Base-by-base conservation (phyloP, 148 eudicot species). In the Chenopodium quinoa region DNA sequence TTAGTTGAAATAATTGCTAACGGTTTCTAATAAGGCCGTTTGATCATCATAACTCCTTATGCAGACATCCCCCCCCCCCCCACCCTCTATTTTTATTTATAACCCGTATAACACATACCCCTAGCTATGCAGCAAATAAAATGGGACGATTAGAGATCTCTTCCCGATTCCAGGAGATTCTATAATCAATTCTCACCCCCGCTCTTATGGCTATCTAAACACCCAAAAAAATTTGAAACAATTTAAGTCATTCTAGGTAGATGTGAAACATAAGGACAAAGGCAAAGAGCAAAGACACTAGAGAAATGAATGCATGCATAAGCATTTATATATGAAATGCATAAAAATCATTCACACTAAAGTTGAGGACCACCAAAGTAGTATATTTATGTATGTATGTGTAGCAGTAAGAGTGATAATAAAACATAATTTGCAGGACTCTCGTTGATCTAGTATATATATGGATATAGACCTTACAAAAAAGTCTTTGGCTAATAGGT, bases 401-500 rank as follows among this genome's bases (percentile, higher is more conserved):
- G 23, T 19, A 27, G 7, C 56, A 19, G 37, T 1, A 27, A 27
- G 17, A 29, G 13, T 68, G 37, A 68, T 56, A 48, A 7, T 3
- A 62, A 32, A 4, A 25, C 44, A 40, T 40, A 5, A 40, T 5
- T n/a, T 27, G 14, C 22, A 56, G 46, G 78, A 56, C 12, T 75
- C 78, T 19, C 44, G 64, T 20, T 75, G 62, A 56, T 40, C 25
- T 46, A 80, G 71, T 73, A 0, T 37, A 37, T 37, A 37, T 60
- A 62, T 20, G 31, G 76, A 79, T 79, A 58, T 40, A 7, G 82
- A 79, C 82, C 34, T 22, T 79, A 56, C 82, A 73, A 79, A 62
- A 56, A 76, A 62, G 31, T 22, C 47, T 68, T 23, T 29, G 65
- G 40, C 63, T 27, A 75, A 50, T 14, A 25, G 34, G 69, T 46